Base-by-base conservation (phyloP, 1,284 basidiomycete species). In the Fomitopsis pinicola region DNA sequence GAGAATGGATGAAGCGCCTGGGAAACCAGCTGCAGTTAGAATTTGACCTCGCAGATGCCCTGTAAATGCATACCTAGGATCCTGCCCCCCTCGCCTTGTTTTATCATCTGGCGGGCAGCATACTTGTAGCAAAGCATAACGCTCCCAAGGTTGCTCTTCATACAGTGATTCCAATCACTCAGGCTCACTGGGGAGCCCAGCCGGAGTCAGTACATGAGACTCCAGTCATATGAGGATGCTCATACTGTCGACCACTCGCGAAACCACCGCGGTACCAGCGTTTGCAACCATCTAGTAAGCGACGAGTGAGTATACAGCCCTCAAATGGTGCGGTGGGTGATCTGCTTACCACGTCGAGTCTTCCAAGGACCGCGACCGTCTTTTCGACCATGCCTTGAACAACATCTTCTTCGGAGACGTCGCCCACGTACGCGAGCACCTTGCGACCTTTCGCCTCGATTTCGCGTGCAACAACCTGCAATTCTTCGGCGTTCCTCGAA, bases 101-200 rank as follows among this genome's bases (percentile, higher is more conserved):
- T 65, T 48, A 72, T 60, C 70, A 76, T 71, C 55, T 73, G 72
- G 22, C 64, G 63, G 3, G 73, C 73, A 0, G 74, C 75, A 35
- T 72, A 68, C 66, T 75, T 75, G 68, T 73, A 77, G 64, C 69
- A 71, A 22, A 73, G 63, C 56, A 76, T 70, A 2, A 71, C 69
- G 15, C 75, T 73, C 38, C 67, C 68, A 14, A 72, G 62, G 64
- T 77, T 77, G 50, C 75, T 64, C 35, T 60, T 57, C 50, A 70
- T 63, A 1, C 48, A 75, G 48, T 42, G 60, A 61, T 61, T 75
- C 72, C 36, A 69, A 60, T 2, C 69, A 63, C 44, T 71, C 70
- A 30, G 62, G 55, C 5, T 33, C 28, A 50, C 48, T 50, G 28
- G 6, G 67, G 57, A 8, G 62, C 71, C 67, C 19, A 14, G 15